Evolutionary conservation across 352 stramenopile species (phyloP).

Genomic region (Globisporangium orthogonon): DNA sequence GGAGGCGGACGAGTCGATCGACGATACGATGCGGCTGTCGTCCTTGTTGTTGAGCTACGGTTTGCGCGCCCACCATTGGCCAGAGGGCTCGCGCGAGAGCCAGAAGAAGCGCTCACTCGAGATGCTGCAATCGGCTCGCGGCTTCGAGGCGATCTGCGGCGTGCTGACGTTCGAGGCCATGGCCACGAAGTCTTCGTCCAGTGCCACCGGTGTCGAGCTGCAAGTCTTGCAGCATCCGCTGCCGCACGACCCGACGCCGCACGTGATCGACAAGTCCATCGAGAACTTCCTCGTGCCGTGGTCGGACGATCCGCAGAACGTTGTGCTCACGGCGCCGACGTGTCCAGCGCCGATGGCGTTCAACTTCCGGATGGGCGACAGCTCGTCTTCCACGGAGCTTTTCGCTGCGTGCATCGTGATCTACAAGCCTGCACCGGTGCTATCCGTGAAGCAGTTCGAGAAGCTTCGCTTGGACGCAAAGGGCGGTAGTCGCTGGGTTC

Average conservation of each 20-base stretch:
- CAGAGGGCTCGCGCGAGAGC: constrained; percentile 33
- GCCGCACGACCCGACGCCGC: constrained; percentile 36
- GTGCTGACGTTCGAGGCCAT: constrained; percentile 77
- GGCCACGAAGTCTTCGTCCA: constrained; percentile 11
- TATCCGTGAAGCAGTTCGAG: constrained; percentile 55
- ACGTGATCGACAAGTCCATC: constrained; percentile 55
- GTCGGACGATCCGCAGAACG: constrained; percentile 34
- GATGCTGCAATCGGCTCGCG: constrained; percentile 49
- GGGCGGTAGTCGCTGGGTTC: constrained; percentile 51
- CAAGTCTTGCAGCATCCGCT: constrained; percentile 44
- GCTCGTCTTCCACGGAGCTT: constrained; percentile 57
- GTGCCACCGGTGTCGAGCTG: constrained; percentile 27
- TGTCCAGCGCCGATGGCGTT: constrained; percentile 59
- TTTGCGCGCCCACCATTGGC: constrained; percentile 77
- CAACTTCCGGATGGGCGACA: constrained; percentile 77
- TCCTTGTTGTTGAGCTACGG: constrained; percentile 72
- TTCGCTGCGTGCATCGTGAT: constrained; percentile 76
- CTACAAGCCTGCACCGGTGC: constrained; percentile 63
- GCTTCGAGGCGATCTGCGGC: constrained; percentile 70
- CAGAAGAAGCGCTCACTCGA: constrained; percentile 65
- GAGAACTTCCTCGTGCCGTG: constrained; percentile 70
- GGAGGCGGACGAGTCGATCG: constrained; percentile 52
- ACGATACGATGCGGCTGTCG: constrained; percentile 67
- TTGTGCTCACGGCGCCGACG: constrained; percentile 31
- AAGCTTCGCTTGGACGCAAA: constrained; percentile 42